Conservation (phyloP, 164 flowering plant genomes). For the Vitis amurensis region DNA sequence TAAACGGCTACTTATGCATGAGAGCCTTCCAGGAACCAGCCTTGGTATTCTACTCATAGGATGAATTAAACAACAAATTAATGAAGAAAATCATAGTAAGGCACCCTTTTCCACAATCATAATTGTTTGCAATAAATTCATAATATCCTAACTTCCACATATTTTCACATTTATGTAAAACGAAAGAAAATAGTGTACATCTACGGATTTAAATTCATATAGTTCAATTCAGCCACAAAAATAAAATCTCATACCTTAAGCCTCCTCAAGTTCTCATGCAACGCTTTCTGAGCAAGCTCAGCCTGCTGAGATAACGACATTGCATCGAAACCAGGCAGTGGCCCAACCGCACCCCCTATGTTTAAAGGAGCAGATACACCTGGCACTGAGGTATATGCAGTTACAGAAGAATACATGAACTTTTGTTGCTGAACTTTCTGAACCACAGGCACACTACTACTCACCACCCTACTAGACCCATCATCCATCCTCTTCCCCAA, state of each 20-base stretch:
- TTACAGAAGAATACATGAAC: conserved; percentile 26
- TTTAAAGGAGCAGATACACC: conserved; percentile 22
- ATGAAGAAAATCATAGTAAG: too few relatives aligned
- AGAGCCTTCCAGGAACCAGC: too few relatives aligned
- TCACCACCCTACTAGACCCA: conserved; percentile 36
- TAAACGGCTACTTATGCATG: too few relatives aligned
- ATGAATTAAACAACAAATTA: too few relatives aligned
- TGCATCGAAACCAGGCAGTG: conserved; percentile 42
- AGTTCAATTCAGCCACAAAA: neutral
- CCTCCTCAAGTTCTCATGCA: conserved; percentile 54
- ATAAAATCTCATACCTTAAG: conserved; percentile 50
- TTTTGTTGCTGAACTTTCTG: conserved; percentile 32
- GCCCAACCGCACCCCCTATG: conserved; percentile 50
- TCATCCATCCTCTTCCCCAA: conserved; percentile 88
- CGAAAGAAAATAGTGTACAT: neutral
- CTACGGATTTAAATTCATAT: neutral
- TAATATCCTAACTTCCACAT: neutral
- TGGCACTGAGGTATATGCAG: conserved; percentile 19
- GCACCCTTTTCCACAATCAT: too few relatives aligned
- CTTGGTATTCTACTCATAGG: too few relatives aligned
- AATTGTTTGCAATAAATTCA: too few relatives aligned
- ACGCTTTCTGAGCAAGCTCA: conserved; percentile 65
- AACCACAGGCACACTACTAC: conserved; percentile 29
- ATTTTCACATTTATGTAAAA: neutral
- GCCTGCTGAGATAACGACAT: conserved; percentile 77